Percentiles rank a stretch among this genome's conserved stretches.
Conservation (phyloP, 768 basidiomycete species). For the Podaxis sp. region DNA sequence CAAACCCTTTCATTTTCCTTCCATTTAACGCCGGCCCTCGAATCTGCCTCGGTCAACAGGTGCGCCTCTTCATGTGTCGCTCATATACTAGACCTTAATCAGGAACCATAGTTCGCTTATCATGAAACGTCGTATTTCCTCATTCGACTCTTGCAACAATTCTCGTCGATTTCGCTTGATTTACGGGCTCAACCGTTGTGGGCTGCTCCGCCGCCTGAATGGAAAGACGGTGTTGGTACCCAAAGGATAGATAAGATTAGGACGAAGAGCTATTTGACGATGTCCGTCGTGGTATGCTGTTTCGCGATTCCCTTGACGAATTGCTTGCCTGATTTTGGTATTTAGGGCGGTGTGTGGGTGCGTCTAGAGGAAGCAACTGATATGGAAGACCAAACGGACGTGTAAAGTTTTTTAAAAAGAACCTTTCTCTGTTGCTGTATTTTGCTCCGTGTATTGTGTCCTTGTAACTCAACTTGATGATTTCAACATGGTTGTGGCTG, state of each 20-base stretch:
- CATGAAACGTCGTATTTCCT: slow-evolving; percentile 65
- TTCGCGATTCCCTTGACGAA: neutral
- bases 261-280: slow-evolving; percentile 50
- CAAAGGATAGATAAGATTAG: slow-evolving; percentile 47
- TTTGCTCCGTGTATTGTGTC: no score
- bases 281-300: slow-evolving; percentile 31
- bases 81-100: neutral
- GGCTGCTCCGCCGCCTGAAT: slow-evolving; percentile 42
- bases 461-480: no score
- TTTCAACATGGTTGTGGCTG: no score
- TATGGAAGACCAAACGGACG: neutral
- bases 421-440: neutral
- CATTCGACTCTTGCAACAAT: slow-evolving; percentile 55
- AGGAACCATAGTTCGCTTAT: slow-evolving; percentile 53
- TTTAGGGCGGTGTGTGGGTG: slow-evolving; percentile 29
- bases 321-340: neutral
- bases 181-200: slow-evolving; percentile 41
- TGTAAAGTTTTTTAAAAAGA: neutral
- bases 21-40: slow-evolving; percentile 53
- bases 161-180: slow-evolving; percentile 44
- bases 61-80: slow-evolving; percentile 13
- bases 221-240: slow-evolving; percentile 35
- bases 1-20: slow-evolving; percentile 57
- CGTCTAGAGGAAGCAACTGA: slow-evolving; percentile 21
- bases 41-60: slow-evolving; percentile 53